Conservation (phyloP, 73 alveolate species). For the Stentor coeruleus region DNA sequence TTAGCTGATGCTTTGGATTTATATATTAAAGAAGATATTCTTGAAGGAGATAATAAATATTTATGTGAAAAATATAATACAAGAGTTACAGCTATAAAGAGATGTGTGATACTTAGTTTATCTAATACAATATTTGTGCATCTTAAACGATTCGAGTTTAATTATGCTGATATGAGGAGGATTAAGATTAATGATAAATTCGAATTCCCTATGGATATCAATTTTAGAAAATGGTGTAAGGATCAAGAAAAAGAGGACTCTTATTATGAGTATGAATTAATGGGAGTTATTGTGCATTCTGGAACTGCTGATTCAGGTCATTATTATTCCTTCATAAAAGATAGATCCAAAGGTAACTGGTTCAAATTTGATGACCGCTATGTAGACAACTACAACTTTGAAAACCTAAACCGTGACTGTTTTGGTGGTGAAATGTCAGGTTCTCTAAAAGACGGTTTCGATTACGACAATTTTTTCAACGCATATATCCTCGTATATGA, state of each 20-base stretch:
- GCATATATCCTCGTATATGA: conserved; percentile 95
- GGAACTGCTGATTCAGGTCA: conserved; percentile 44
- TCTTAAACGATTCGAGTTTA: conserved; percentile 92
- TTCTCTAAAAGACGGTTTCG: conserved; percentile 32
- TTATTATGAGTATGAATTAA: conserved; percentile 52
- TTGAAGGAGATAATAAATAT: conserved; percentile 95
- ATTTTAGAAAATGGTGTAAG: conserved; percentile 89
- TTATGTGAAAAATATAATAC: conserved; percentile 88
- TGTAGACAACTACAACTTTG: conserved; percentile 67
- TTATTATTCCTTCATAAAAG: conserved; percentile 24
- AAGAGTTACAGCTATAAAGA: conserved; percentile 84
- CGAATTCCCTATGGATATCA: conserved; percentile 92
- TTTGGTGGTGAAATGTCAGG: conserved; percentile 69
- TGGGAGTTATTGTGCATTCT: conserved; percentile 69
- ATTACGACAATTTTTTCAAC: conserved; percentile 58
- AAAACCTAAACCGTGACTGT: conserved; percentile 83
- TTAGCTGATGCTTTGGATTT: conserved; percentile 84
- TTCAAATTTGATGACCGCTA: conserved; percentile 17
- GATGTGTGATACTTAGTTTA: conserved; percentile 79
- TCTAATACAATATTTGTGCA: conserved; percentile 87
- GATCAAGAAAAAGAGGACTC: conserved; percentile 60
- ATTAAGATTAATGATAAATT: conserved; percentile 91
- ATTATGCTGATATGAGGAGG: conserved; percentile 84
- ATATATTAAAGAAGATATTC: conserved; percentile 88
- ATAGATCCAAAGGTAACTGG: conserved; percentile 28